Evolutionary conservation across 345 rosid genomes (phyloP), one percentile per base, ranked within the genome.

Genomic region (Gossypium anomalum): DNA sequence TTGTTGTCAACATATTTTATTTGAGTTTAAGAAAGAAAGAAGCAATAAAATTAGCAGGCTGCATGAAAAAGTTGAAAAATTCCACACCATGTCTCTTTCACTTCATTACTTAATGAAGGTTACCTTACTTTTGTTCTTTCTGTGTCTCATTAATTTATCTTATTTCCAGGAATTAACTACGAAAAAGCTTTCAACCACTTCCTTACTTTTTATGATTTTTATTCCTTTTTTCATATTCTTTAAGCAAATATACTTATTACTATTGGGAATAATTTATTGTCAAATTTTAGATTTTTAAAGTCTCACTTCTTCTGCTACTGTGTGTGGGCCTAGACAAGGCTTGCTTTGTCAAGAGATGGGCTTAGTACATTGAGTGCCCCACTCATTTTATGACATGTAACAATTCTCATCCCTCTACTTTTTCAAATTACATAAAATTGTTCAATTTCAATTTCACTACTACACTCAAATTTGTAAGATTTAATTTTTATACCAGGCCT

Each of bases 81-180:
- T 60, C 64, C 48, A 10, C 16, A 70, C 58, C 17, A n/a, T 12
- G 73, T 70, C 60, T 57, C 48, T 52, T 52, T 52, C 73, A n/a
- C 4, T 14, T 4, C 0, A 59, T 59, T 52, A 51, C 29, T 48
- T 23, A 48, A 34, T 15, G 58, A 48, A 25, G 43, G 13, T 48
- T 49, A 25, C 0, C 52, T 51, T 52, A 27, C 17, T 23, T 4
- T 13, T 25, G 15, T 3, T 22, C 63, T 11, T 58, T 58, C 7
- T 4, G 34, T 58, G 63, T 58, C 63, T 58, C 34, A 3, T 58
- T 58, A 22, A 10, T 22, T 22, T 1, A 22, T 22, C 16, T 58
- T 22, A 3, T 0, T 58, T 58, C 23, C 10, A 10, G 27, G 34
- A 58, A 23, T 23, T 23, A 23, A 45, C 15, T 4, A 4, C 16